Conservation (phyloP, 169 alveolate species). For the Plasmodium vivax region DNA sequence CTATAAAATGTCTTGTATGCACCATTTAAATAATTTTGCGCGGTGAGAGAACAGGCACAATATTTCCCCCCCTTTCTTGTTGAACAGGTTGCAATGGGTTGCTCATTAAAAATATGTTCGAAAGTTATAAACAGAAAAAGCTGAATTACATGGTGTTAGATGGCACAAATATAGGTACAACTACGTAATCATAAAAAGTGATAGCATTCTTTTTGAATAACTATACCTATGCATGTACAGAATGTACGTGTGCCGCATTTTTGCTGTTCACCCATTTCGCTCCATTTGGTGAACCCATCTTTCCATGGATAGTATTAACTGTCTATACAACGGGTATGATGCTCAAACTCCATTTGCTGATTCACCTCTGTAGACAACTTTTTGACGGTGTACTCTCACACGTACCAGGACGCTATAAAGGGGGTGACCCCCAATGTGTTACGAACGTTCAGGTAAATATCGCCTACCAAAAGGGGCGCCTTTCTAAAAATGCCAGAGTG, state of each 20-base stretch:
- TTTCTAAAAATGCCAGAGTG: not conserved
- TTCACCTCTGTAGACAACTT: slow-evolving; percentile 23
- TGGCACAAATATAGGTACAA: slow-evolving; percentile 71
- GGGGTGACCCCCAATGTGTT: slow-evolving; percentile 59
- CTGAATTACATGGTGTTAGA: slow-evolving; percentile 60
- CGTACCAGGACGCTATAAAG: slow-evolving; percentile 57
- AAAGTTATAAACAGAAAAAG: slow-evolving; percentile 44
- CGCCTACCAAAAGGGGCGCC: not conserved
- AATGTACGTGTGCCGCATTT: not conserved
- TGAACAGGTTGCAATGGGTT: slow-evolving; percentile 65
- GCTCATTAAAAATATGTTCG: slow-evolving; percentile 48
- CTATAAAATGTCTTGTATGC: not conserved
- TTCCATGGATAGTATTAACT: not conserved
- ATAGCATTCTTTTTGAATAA: not conserved
- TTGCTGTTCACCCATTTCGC: not conserved
- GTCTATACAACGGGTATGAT: not conserved
- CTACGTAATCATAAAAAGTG: not conserved
- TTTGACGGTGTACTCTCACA: slow-evolving; percentile 59
- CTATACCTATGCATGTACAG: not conserved
- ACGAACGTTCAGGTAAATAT: slow-evolving; percentile 42
- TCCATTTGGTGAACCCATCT: not conserved
- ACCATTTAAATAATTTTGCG: not conserved
- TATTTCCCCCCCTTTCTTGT: not conserved
- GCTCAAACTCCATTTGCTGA: not conserved
- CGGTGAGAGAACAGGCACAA: not conserved